Percentiles rank a stretch among this genome's conserved stretches.
Evolutionary conservation across 2,329 filamentous ascomycete species (phyloP).

Genomic region (Teratosphaeria pseudoeucalypti): DNA sequence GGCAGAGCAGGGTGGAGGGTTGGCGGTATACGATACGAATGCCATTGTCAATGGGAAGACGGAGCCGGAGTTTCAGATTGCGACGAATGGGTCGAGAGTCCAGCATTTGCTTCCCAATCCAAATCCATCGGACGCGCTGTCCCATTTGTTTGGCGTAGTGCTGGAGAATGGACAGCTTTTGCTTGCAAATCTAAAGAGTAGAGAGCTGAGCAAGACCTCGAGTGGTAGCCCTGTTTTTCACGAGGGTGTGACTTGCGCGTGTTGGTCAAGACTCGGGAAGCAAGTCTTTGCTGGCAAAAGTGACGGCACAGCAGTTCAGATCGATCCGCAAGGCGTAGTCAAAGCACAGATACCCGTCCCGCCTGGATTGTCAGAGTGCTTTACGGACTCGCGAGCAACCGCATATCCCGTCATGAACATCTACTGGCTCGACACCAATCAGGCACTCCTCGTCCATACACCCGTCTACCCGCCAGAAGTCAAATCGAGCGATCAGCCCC

Average conservation of each 20-base stretch:
- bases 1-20: constrained; percentile 67
- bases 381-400: constrained; percentile 27
- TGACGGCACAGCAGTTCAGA: constrained; percentile 70
- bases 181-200: constrained; percentile 68
- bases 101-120: constrained; percentile 74
- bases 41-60: constrained; percentile 55
- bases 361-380: constrained; percentile 44
- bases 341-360: constrained; percentile 75
- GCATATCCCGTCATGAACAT: constrained; percentile 42
- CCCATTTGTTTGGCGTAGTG: constrained; percentile 69
- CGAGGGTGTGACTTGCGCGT: constrained; percentile 66
- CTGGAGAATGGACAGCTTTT: constrained; percentile 70
- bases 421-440: constrained; percentile 65
- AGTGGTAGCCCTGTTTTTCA: constrained; percentile 56
- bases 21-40: constrained; percentile 73
- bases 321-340: constrained; percentile 68
- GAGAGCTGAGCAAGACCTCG: constrained; percentile 45
- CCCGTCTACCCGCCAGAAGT: constrained; percentile 27
- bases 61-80: constrained; percentile 61
- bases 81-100: constrained; percentile 64
- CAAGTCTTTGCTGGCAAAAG: constrained; percentile 78
- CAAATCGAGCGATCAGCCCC: constrained; percentile 2
- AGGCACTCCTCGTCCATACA: constrained; percentile 65
- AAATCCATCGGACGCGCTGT: constrained; percentile 48
- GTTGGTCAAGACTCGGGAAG: constrained; percentile 90